Conservation (phyloP, 257 asterid species). For the Solanum tacnaense region DNA sequence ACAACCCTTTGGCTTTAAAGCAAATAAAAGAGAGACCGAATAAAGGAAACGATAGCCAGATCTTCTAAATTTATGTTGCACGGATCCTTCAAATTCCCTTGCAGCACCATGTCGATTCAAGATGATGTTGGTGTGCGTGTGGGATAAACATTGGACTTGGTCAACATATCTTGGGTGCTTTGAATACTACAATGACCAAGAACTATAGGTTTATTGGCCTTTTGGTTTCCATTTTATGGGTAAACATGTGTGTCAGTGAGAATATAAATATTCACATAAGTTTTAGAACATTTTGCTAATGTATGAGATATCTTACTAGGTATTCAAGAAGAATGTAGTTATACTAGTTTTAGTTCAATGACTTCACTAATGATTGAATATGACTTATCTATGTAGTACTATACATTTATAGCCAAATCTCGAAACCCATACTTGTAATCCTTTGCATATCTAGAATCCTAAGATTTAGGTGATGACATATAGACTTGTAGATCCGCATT, state of each 20-base stretch:
- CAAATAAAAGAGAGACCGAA: background rate
- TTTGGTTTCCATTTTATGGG: background rate
- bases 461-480: background rate
- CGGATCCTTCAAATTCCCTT: background rate
- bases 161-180: background rate
- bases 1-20: background rate
- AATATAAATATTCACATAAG: background rate
- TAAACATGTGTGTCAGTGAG: background rate
- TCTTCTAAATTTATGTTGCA: background rate
- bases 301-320: background rate
- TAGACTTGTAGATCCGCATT: background rate
- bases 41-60: background rate
- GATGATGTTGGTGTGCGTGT: background rate
- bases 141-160: background rate
- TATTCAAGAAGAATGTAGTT: background rate
- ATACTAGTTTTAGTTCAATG: background rate
- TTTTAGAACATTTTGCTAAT: background rate
- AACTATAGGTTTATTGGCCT: background rate
- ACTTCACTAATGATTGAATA: background rate
- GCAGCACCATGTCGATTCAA: background rate
- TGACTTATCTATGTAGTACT: background rate
- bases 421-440: background rate
- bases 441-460: background rate
- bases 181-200: background rate
- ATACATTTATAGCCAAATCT: background rate